Evolutionary conservation across 2,329 filamentous ascomycete species (phyloP), one percentile per base, ranked within the genome.

Genomic region (Ilyonectria robusta): DNA sequence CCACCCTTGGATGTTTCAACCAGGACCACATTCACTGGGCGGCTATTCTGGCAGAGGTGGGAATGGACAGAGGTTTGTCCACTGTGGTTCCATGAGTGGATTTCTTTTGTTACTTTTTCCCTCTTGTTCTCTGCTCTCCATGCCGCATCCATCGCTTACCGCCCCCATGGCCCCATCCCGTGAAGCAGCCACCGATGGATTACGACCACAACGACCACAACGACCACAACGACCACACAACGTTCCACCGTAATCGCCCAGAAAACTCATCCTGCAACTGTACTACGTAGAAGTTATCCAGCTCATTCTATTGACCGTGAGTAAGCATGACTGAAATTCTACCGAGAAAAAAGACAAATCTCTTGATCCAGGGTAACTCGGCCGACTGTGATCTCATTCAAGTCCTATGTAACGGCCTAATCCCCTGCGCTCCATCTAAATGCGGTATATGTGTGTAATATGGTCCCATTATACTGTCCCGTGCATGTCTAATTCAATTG

Each of bases 111-210:
- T 65, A 13, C 50, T 60, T 56, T 65, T 40, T 56, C 23, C 23
- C 8, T 37, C 47, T 29, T 13, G 37, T 23, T 31, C 42, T 42
- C 50, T 35, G 26, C 8, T 11, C 50, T 33, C 48, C 9, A 55
- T 44, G 54, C 56, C 62, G 40, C 62, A 55, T 59, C 48, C 50
- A 33, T 40, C 35, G 21, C 33, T 48, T 47, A 44, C 62, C 60
- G 53, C 60, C 44, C 44, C 62, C 33, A n/a, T 65, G 23, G 50
- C 62, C 46, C 56, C 62, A 55, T 65, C 31, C n/a, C 48, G 48
- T 26, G 55, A 54, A 47, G 47, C 61, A 33, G 17, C 54, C 55
- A 59, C 58, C 23, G 29, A 29, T 56, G 7, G 19, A 64, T 26
- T 2, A 21, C 21, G 21, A 21, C 21, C 21, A 21, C 23, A 10